Evolutionary conservation across 2,329 filamentous ascomycete species (phyloP).

Genomic region (Ploettnerulaceae sp.): DNA sequence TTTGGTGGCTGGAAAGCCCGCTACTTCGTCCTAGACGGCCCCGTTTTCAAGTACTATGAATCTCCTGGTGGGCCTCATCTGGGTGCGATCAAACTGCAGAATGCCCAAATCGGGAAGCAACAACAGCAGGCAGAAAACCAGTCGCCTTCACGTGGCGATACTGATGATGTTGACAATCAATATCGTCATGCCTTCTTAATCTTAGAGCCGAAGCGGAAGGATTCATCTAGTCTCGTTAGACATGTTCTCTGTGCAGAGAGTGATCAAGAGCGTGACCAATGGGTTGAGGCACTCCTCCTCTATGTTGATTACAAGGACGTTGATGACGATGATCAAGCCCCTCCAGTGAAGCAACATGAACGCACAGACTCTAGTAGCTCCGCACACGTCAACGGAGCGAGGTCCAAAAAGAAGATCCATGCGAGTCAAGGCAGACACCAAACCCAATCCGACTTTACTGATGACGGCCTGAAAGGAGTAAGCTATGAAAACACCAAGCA

Average conservation of each 20-base stretch:
- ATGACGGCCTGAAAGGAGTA: constrained; percentile 35
- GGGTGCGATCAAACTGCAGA: constrained; percentile 86
- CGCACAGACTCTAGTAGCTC: constrained; percentile 39
- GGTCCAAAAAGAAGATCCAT: constrained; percentile 42
- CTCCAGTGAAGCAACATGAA: constrained; percentile 32
- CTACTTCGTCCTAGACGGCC: constrained; percentile 65
- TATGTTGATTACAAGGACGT: constrained; percentile 74
- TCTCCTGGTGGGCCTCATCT: constrained; percentile 83
- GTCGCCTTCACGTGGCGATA: constrained; percentile 52
- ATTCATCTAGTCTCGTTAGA: constrained; percentile 79
- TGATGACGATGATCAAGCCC: constrained; percentile 44
- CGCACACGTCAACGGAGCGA: constrained; percentile 34
- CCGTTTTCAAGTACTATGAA: constrained; percentile 84
- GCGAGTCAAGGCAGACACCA: constrained; percentile 32
- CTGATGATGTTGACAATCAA: constrained; percentile 83
- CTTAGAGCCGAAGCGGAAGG: constrained; percentile 92
- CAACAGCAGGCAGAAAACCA: constrained; percentile 54
- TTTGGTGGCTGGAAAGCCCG: constrained; percentile 97
- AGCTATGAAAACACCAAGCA: constrained; percentile 37
- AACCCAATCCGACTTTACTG: constrained; percentile 35
- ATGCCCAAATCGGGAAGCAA: constrained; percentile 92
- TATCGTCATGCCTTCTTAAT: constrained; percentile 96
- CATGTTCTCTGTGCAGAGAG: constrained; percentile 96
- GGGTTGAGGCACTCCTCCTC: constrained; percentile 84
- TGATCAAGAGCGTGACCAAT: constrained; percentile 84